These are phyloP conservation scores for Emergomyces pasteurianus DNA, from an alignment of 2,329 filamentous ascomycete species.

Conservation along the genomic window DNA sequence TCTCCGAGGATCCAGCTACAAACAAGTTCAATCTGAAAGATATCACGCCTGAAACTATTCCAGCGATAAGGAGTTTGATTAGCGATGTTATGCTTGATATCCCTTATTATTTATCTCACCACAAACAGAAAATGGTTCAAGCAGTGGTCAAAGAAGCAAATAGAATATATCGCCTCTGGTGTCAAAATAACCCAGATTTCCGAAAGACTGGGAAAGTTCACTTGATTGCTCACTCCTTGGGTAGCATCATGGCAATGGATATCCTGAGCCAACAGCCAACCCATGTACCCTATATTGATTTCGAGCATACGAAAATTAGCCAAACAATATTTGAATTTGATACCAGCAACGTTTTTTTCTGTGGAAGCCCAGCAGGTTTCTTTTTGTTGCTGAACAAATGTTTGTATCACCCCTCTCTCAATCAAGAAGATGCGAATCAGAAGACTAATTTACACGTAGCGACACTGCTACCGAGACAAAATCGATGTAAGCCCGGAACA, in stretches of 20 bases:
- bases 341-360: conserved; percentile 77
- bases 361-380: conserved; percentile 82
- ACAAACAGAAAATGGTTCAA: conserved; percentile 88
- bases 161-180: conserved; percentile 91
- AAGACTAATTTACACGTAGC: conserved; percentile 25
- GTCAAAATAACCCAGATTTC: conserved; percentile 82
- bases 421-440: background rate
- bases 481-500: conserved; percentile 62
- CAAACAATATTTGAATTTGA: conserved; percentile 73
- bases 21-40: conserved; percentile 64
- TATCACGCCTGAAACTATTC: conserved; percentile 82
- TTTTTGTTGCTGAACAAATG: conserved; percentile 73
- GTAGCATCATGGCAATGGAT: conserved; percentile 88
- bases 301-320: conserved; percentile 29
- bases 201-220: conserved; percentile 71
- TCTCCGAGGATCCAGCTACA: conserved; percentile 41
- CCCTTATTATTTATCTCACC: conserved; percentile 92
- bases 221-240: conserved; percentile 83
- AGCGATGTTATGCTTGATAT: conserved; percentile 98
- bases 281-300: conserved; percentile 40
- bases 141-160: conserved; percentile 87
- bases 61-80: conserved; percentile 84
- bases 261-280: conserved; percentile 85
- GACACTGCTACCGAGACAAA: conserved; percentile 61
- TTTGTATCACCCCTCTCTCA: conserved; percentile 9